A percentile compares a stretch with the other conserved stretches of the same genome.
Conservation (phyloP, 805 yeast genomes). For the Candida verbasci region DNA sequence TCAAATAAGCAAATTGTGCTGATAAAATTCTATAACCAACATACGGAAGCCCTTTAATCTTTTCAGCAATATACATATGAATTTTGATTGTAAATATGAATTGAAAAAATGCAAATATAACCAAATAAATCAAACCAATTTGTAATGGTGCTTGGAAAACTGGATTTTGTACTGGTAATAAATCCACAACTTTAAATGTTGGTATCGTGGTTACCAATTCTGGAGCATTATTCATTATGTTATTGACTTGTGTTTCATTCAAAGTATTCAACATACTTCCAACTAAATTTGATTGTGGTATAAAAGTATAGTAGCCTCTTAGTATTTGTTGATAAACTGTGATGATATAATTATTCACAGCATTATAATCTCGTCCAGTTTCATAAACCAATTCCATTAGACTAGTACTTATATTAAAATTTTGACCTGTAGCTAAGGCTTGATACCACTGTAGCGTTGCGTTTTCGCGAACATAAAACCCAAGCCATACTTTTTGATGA, state of each 20-base stretch:
- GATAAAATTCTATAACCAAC: constrained; percentile 20
- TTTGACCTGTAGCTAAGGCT: constrained; percentile 14
- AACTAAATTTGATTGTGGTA: constrained; percentile 17
- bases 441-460: constrained; percentile 21
- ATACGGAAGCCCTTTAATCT: constrained; percentile 22
- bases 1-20: constrained; percentile 24
- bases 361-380: constrained; percentile 31
- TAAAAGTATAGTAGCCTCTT: constrained; percentile 12
- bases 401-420: constrained; percentile 15
- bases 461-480: constrained; percentile 24
- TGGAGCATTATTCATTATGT: constrained; percentile 15
- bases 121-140: constrained; percentile 28
- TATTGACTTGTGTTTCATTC: constrained; percentile 6
- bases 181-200: constrained; percentile 18
- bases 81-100: constrained; percentile 23
- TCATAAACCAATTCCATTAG: constrained; percentile 25
- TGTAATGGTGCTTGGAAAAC: constrained; percentile 29
- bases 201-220: constrained; percentile 21
- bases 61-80: constrained; percentile 23
- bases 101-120: constrained; percentile 31
- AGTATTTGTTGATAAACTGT: constrained; percentile 15
- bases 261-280: constrained; percentile 12
- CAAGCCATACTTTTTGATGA: constrained; percentile 28
- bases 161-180: constrained; percentile 19
- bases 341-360: constrained; percentile 19